These are phyloP conservation scores for Rostrohypoxylon terebratum DNA, from an alignment of 495 filamentous ascomycete genomes.

Conservation along the genomic window DNA sequence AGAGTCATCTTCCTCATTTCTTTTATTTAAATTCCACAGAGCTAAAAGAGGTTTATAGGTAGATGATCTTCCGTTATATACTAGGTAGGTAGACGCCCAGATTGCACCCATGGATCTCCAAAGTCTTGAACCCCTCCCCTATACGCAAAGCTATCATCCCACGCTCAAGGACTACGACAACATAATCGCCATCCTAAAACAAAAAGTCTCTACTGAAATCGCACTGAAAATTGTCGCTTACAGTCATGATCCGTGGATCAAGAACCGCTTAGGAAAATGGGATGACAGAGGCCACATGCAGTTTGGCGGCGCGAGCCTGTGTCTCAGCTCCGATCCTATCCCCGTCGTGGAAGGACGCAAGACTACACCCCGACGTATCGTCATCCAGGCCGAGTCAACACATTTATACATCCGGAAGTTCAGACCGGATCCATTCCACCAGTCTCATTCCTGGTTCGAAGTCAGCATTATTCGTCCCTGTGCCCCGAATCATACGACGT, in stretches of 20 bases:
- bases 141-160: background rate
- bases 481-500: background rate
- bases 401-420: background rate
- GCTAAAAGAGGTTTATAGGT: background rate
- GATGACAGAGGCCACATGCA: too few relatives aligned
- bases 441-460: constrained; percentile 38
- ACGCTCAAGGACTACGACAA: constrained; percentile 5
- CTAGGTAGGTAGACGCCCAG: background rate
- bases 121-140: background rate
- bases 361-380: constrained; percentile 11
- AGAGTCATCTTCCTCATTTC: too few relatives aligned
- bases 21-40: background rate
- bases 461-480: constrained; percentile 37
- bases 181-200: background rate
- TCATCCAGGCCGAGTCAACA: constrained; percentile 29
- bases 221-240: constrained; percentile 16
- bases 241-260: constrained; percentile 12
- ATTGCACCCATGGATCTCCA: background rate
- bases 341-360: background rate
- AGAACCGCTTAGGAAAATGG: background rate
- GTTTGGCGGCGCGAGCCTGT: constrained; percentile 7
- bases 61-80: background rate
- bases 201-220: constrained; percentile 15
- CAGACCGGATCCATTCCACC: background rate
- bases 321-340: constrained; percentile 8